Evolutionary conservation across 768 basidiomycete species (phyloP).

Genomic region (Trichaptum fuscoviolaceum): DNA sequence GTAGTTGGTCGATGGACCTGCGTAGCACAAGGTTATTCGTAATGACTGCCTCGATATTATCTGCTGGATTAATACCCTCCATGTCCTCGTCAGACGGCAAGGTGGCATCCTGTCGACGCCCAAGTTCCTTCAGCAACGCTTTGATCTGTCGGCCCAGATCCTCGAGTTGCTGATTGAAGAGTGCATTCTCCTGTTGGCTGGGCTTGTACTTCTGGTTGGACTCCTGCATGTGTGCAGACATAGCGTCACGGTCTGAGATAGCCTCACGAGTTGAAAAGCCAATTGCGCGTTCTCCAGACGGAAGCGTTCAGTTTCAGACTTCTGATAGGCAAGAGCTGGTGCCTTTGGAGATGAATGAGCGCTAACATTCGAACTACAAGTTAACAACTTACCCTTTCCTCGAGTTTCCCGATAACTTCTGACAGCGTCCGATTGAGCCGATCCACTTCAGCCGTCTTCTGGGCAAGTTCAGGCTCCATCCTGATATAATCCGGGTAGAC

Average conservation of each 20-base stretch:
- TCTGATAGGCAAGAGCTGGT: conserved; percentile 85
- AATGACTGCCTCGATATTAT: conserved; percentile 74
- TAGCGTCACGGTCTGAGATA: conserved; percentile 68
- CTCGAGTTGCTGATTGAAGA: conserved; percentile 69
- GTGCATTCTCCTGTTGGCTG: conserved; percentile 54
- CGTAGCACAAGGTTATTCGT: conserved; percentile 86
- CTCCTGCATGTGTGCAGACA: conserved; percentile 50
- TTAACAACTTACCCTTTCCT: conserved; percentile 66
- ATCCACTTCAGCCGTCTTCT: conserved; percentile 76
- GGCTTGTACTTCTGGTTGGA: conserved; percentile 56
- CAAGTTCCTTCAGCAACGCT: conserved; percentile 69
- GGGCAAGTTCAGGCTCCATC: conserved; percentile 75
- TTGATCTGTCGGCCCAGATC: conserved; percentile 87
- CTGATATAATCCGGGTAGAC: conserved; percentile 88
- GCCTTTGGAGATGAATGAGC: conserved; percentile 46
- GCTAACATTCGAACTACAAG: conserved; percentile 2
- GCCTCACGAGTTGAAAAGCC: conserved; percentile 74
- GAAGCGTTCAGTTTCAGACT: conserved; percentile 81
- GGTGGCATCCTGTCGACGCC: conserved; percentile 76
- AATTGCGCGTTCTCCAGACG: conserved; percentile 77
- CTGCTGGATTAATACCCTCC: conserved; percentile 39
- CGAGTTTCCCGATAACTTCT: conserved; percentile 81
- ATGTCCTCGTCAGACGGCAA: conserved; percentile 68
- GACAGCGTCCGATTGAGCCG: conserved; percentile 79
- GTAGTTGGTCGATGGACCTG: conserved; percentile 71